Evolutionary conservation across 495 filamentous ascomycete genomes (phyloP), one percentile per base, ranked within the genome.

Genomic region (Podospora comata): DNA sequence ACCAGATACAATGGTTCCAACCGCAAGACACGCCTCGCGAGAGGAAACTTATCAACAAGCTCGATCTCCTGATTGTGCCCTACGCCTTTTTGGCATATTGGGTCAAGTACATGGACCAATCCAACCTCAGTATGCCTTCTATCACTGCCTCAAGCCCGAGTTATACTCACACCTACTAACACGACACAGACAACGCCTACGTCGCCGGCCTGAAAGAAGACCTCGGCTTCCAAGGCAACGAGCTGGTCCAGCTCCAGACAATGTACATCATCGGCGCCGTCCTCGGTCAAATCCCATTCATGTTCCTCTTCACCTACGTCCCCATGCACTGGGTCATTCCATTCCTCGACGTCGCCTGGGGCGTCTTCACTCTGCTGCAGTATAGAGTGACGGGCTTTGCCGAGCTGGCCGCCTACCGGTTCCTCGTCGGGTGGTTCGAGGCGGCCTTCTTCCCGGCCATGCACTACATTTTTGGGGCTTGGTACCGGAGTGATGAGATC

Each of bases 191-290:
- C 64, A 81, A 78, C 71, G 79, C 78, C 23, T 79, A 79, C 67
- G 75, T 79, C 26, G 74, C 78, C 15, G 78, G 78, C 16, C 67
- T 80, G 61, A 77, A 78, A 60, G 76, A 79, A 63, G 74, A 78
- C 32, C 75, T 81, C n/a, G 67, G 70, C 2, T 76, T 85, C 60
- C 60, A 79, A 16, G 82, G 82, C 57, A 84, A 85, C 73, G 75
- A 85, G 70, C 78, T 84, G 39, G 78, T 83, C 19, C 76, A 82
- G 26, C 76, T 84, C 5, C 80, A 83, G 62, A 84, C 81, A 1
- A 74, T 83, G 60, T 85, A 84, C 70, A 82, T 79, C 16, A 69
- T 86, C 56, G 84, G 84, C n/a, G 80, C 80, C 15, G 83, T 85
- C 19, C 55, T 84, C 1, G 82, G 82, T 48, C 84, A 84, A 69